Conservation (phyloP, 768 basidiomycete genomes). For the Agaricus blazei region DNA sequence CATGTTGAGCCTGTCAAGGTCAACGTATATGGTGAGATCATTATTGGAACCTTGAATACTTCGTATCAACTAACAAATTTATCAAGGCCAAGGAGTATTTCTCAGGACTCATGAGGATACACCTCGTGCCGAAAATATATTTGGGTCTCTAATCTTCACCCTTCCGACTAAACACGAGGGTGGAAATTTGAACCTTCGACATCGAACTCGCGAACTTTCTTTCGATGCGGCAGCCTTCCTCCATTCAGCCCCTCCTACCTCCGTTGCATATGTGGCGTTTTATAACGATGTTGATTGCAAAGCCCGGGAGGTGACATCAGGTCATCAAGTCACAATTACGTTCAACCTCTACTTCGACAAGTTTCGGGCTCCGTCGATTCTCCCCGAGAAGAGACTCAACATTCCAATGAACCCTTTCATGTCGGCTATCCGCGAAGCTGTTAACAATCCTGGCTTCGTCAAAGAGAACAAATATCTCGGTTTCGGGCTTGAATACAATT, state of each 20-base stretch:
- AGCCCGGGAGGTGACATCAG: constrained; percentile 27
- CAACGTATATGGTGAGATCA: constrained; percentile 31
- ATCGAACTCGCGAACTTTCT: constrained; percentile 26
- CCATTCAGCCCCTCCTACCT: constrained; percentile 12
- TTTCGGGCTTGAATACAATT: constrained; percentile 29
- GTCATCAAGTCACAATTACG: constrained; percentile 35
- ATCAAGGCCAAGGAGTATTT: constrained; percentile 34
- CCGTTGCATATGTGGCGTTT: constrained; percentile 28
- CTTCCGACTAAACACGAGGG: constrained; percentile 43
- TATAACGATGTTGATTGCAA: constrained; percentile 38
- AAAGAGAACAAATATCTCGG: constrained; percentile 28
- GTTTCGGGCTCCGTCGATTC: background rate
- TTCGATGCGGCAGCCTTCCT: constrained; percentile 26
- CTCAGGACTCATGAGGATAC: constrained; percentile 50
- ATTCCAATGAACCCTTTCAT: constrained; percentile 12
- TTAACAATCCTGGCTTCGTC: constrained; percentile 21
- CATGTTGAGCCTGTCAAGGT: constrained; percentile 29
- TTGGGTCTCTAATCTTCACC: constrained; percentile 47
- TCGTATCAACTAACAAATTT: too few relatives aligned
- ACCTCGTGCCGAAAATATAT: constrained; percentile 36
- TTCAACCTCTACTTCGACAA: constrained; percentile 33
- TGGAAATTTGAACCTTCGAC: constrained; percentile 34
- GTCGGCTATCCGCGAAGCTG: constrained; percentile 18
- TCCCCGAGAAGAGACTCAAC: background rate
- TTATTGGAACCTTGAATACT: too few relatives aligned